Percentiles rank a stretch among this genome's conserved stretches.
Conservation (phyloP, 495 filamentous ascomycete genomes). For the Talaromyces proteolyticus region DNA sequence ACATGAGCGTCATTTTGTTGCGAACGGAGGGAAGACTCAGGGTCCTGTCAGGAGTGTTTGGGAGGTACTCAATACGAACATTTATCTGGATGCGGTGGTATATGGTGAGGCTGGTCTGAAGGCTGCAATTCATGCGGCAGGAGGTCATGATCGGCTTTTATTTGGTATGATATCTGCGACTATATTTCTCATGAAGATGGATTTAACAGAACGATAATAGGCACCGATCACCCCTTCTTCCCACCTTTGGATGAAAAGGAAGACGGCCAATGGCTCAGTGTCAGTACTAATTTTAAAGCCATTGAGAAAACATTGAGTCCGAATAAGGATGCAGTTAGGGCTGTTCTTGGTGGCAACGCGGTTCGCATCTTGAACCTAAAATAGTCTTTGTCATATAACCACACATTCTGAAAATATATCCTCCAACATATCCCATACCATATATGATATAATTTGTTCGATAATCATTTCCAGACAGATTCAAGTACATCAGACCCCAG, state of each 20-base stretch:
- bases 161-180: slow-evolving; percentile 50
- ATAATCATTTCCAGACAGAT: slow-evolving; percentile 5
- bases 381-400: slow-evolving; percentile 15
- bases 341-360: slow-evolving; percentile 67
- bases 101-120: slow-evolving; percentile 71
- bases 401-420: too few relatives aligned
- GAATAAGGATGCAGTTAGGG: slow-evolving; percentile 39
- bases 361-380: slow-evolving; percentile 53
- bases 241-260: slow-evolving; percentile 60
- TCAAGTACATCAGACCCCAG: slow-evolving; percentile 41
- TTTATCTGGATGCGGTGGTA: slow-evolving; percentile 85
- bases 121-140: slow-evolving; percentile 53
- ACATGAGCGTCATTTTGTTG: slow-evolving; percentile 70
- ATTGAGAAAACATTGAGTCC: slow-evolving; percentile 54
- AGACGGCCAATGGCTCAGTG: slow-evolving; percentile 74
- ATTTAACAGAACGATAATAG: slow-evolving; percentile 21
- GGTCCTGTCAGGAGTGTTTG: slow-evolving; percentile 56
- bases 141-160: slow-evolving; percentile 61
- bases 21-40: slow-evolving; percentile 37
- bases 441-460: too few relatives aligned
- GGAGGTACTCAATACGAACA: slow-evolving; percentile 79
- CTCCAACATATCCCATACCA: too few relatives aligned
- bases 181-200: neutral
- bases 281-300: slow-evolving; percentile 68
- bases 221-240: slow-evolving; percentile 94